A percentile compares a stretch with the other conserved stretches of the same genome.
Evolutionary conservation across 2,329 filamentous ascomycete genomes (phyloP).

Genomic region (Verticillium alfalfae): DNA sequence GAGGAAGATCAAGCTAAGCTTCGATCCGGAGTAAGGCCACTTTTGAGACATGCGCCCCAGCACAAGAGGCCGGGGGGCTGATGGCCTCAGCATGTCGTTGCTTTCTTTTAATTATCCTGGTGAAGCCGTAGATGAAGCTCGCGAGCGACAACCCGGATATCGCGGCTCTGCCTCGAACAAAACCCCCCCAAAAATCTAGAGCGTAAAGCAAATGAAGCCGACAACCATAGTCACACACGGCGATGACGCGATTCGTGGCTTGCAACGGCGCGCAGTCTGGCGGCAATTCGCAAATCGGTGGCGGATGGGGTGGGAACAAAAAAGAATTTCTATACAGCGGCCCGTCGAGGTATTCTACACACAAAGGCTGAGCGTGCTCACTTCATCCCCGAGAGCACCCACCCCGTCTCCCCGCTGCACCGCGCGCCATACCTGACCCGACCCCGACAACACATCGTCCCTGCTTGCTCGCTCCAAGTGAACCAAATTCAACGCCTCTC

Average conservation of each 20-base stretch:
- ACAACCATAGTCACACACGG: background rate
- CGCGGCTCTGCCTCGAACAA: background rate
- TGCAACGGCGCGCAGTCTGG: background rate
- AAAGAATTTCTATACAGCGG: slow-evolving; percentile 17
- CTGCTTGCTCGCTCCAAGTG: background rate
- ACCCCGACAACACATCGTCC: background rate
- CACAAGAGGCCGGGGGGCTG: background rate
- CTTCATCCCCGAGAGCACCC: background rate
- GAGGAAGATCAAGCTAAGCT: slow-evolving; percentile 64
- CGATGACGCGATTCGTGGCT: background rate
- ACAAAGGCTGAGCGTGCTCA: slow-evolving; percentile 3
- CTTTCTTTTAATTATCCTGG: too few species aligned
- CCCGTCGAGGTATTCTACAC: slow-evolving; percentile 34
- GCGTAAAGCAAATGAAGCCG: background rate
- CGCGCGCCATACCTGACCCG: background rate
- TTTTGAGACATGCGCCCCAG: background rate
- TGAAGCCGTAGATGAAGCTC: background rate
- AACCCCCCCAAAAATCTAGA: background rate
- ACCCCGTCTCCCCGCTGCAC: slow-evolving; percentile 3
- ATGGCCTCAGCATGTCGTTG: background rate
- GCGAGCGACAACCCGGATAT: background rate
- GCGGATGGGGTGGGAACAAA: slow-evolving; percentile 1
- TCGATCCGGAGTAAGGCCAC: slow-evolving; percentile 22
- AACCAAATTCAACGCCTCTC: background rate
- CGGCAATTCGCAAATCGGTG: background rate